phyloP scores from a whole-genome alignment of 2,329 filamentous ascomycete genomes.

The Venturia oleaginea region DNA sequence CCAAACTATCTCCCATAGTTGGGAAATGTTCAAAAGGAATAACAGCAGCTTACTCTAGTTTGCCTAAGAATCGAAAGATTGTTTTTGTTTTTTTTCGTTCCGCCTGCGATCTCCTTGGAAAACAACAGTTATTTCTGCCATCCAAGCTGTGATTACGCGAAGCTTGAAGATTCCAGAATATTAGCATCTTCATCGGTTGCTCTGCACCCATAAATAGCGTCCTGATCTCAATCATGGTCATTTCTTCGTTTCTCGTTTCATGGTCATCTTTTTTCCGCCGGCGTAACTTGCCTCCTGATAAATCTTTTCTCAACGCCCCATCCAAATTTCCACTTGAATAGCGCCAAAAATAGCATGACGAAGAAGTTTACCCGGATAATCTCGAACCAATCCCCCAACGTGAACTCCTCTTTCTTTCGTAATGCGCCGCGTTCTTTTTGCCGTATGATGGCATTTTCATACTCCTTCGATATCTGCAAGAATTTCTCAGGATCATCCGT shows the following conservation, averaged over 20 bases:
- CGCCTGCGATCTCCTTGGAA: too few relatives aligned
- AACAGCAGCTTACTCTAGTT: too few relatives aligned
- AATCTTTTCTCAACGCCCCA: conserved; percentile 14
- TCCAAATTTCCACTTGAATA: conserved; percentile 26
- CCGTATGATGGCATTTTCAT: not conserved
- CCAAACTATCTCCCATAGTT: too few relatives aligned
- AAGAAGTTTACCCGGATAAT: conserved; percentile 27
- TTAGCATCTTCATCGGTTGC: not conserved
- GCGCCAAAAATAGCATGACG: conserved; percentile 23
- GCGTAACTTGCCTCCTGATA: not conserved
- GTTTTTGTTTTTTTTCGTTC: too few relatives aligned
- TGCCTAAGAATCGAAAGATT: too few relatives aligned
- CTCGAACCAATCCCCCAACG: conserved; percentile 21
- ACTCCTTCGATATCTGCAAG: conserved; percentile 46
- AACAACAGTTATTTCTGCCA: too few relatives aligned
- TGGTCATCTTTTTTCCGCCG: not conserved
- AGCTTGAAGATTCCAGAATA: not conserved
- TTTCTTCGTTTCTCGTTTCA: not conserved
- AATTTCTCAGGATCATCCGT: conserved; percentile 73
- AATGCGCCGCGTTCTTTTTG: not conserved
- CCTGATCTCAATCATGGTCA: not conserved
- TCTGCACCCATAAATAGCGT: not conserved
- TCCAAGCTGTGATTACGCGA: too few relatives aligned
- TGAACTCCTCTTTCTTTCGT: conserved; percentile 10
- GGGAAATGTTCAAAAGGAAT: too few relatives aligned